Evolutionary conservation across 352 stramenopile species (phyloP).

Genomic region (Pythium insidiosum): DNA sequence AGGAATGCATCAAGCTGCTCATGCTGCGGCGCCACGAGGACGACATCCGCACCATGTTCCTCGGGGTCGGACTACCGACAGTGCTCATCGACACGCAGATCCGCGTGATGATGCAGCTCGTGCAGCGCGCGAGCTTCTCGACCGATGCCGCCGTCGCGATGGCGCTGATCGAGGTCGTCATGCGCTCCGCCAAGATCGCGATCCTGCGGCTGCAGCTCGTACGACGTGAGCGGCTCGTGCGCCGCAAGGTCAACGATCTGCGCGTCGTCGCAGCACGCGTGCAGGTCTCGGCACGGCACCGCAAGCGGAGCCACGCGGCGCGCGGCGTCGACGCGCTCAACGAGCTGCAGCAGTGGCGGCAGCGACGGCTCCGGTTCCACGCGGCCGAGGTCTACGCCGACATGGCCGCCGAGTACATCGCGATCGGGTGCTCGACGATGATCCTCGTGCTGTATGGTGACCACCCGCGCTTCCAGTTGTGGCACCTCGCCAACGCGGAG

Average conservation of each 20-base stretch:
- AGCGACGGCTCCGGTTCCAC: constrained; percentile 4
- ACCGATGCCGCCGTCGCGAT: constrained; percentile 19
- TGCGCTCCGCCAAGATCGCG: constrained; percentile 18
- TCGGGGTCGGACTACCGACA: constrained; percentile 24
- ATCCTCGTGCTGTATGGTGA: constrained; percentile 27
- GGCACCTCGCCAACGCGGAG: not conserved
- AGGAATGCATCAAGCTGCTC: constrained; percentile 21
- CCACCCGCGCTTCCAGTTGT: constrained; percentile 17
- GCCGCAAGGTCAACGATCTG: not conserved
- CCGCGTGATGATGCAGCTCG: constrained; percentile 24
- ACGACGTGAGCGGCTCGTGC: constrained; percentile 1
- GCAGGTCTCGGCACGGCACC: not conserved
- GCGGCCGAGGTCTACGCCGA: constrained; percentile 14
- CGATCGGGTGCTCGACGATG: constrained; percentile 23
- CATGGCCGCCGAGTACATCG: constrained; percentile 40
- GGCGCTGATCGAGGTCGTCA: constrained; percentile 21
- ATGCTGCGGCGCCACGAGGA: constrained; percentile 16
- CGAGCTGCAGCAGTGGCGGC: not conserved
- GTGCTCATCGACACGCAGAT: constrained; percentile 40
- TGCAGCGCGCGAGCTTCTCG: constrained; percentile 15
- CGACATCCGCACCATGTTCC: constrained; percentile 31
- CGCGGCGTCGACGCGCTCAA: not conserved
- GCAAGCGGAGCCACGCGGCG: not conserved
- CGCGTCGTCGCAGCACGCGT: not conserved
- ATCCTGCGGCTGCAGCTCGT: constrained; percentile 15